Evolutionary conservation across 2,329 filamentous ascomycete genomes (phyloP), one percentile per base, ranked within the genome.

Genomic region (Mycogone perniciosa): DNA sequence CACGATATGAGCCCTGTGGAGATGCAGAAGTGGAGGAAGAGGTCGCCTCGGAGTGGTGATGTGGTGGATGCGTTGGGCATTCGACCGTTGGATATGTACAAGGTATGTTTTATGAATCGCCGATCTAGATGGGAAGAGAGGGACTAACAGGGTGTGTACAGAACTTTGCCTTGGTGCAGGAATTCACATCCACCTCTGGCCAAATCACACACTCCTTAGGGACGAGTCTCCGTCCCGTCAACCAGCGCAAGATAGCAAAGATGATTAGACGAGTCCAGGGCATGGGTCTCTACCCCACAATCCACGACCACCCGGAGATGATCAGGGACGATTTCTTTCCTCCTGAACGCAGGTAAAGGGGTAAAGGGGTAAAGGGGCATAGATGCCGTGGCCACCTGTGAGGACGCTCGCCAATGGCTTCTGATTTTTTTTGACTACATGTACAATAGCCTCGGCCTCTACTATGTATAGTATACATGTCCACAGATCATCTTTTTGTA

Each of bases 201-300:
- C 82, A 90, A 53, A 96, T 99, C 67, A 87, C 82, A 71, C 83
- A 86, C 66, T 76, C 80, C n/a, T 77, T 68, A 5, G 75, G 84
- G 27, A 97, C 91, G 0, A 89, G 89, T 10, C 75, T 99, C 54
- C 80, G 89, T 51, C 87, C 88, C 3, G 86, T 88, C 58, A 97
- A 97, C 75, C 93, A 99, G 75, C 80, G 93, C 59, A 90, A 86
- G 72, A 83, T 99, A 65, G 88, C 92, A 55, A 96, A 95, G 76
- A 92, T 95, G 48, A 87, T 99, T 61, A 78, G 93, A 58, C 81
- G 93, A 60, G 86, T 88, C 20, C 85, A 97, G 61, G 93, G 91
- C 1, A 79, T 96, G 64, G 93, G 93, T 11, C 75, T 97, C 54
- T 90, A 97, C 79, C 93, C 93, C 27, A 95, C 85, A 66, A 86